Evolutionary conservation across 169 alveolate species (phyloP).

Genomic region (Cytauxzoon felis): DNA sequence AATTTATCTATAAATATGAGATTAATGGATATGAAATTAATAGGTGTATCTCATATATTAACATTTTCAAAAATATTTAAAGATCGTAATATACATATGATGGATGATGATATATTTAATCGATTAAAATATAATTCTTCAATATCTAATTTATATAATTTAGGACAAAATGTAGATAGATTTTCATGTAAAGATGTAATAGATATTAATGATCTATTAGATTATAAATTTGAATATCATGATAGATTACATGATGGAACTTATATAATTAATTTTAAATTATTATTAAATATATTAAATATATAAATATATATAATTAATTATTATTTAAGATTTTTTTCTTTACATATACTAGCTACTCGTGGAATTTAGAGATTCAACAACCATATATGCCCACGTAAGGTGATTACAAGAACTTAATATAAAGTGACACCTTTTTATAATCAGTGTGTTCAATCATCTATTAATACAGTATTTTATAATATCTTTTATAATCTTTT

Average conservation of each 20-base stretch:
- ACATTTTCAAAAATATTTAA: background rate
- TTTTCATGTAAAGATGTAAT: background rate
- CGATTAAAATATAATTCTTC: background rate
- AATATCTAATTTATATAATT: constrained; percentile 43
- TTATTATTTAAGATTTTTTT: too few relatives aligned
- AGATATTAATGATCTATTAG: background rate
- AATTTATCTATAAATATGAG: constrained; percentile 27
- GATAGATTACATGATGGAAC: constrained; percentile 8
- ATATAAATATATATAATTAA: background rate
- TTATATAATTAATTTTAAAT: constrained; percentile 3
- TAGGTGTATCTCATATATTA: constrained; percentile 55
- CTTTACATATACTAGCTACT: too few relatives aligned
- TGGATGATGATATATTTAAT: background rate
- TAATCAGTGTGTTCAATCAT: too few relatives aligned
- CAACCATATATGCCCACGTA: too few relatives aligned
- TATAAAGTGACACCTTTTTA: too few relatives aligned
- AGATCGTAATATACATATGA: background rate
- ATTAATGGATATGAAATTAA: constrained; percentile 12
- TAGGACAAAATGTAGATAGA: constrained; percentile 2
- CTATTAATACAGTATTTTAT: too few relatives aligned
- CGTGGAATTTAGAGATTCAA: too few relatives aligned
- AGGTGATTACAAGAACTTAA: too few relatives aligned
- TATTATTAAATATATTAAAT: constrained; percentile 21
- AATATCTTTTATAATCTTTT: too few relatives aligned
- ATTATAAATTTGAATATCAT: constrained; percentile 5